A percentile compares a stretch with the other conserved stretches of the same genome.
phyloP scores from a whole-genome alignment of 371 early-diverging fungal genomes.

The Coemansia sp. region DNA sequence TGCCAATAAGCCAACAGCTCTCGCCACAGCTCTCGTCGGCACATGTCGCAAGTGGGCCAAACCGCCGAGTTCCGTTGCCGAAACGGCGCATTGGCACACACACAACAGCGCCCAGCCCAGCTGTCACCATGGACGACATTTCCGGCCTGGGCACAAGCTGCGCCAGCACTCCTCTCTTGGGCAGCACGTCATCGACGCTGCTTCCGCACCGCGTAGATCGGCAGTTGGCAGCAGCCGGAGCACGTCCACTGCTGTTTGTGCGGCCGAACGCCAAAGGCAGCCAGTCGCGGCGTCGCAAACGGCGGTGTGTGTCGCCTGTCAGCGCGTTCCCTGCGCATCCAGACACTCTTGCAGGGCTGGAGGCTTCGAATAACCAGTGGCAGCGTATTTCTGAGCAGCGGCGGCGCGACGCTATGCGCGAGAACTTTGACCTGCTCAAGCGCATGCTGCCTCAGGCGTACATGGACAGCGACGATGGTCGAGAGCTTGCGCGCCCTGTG shows the following conservation, averaged over 20 bases:
- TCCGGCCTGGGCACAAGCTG: neutral
- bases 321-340: neutral
- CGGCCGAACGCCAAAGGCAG: conserved; percentile 36
- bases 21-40: neutral
- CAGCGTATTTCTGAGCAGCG: conserved; percentile 53
- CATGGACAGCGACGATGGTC: conserved; percentile 52
- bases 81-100: neutral
- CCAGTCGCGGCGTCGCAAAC: conserved; percentile 34
- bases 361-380: conserved; percentile 40
- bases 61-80: neutral
- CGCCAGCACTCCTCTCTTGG: conserved; percentile 11
- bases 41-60: neutral
- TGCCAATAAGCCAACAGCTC: conserved; percentile 17
- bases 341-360: neutral
- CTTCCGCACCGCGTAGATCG: conserved; percentile 51
- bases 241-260: conserved; percentile 50
- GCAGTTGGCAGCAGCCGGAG: conserved; percentile 45
- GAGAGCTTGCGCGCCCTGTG: conserved; percentile 53
- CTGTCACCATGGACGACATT: neutral
- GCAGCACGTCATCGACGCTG: conserved; percentile 10
- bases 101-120: conserved; percentile 11
- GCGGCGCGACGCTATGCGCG: conserved; percentile 54
- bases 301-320: conserved; percentile 35
- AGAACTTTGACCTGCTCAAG: conserved; percentile 54
- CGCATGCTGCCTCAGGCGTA: conserved; percentile 53